Evolutionary conservation across 2,329 filamentous ascomycete genomes (phyloP), one percentile per base, ranked within the genome.

Genomic region (Endoconidiophora laricicola): DNA sequence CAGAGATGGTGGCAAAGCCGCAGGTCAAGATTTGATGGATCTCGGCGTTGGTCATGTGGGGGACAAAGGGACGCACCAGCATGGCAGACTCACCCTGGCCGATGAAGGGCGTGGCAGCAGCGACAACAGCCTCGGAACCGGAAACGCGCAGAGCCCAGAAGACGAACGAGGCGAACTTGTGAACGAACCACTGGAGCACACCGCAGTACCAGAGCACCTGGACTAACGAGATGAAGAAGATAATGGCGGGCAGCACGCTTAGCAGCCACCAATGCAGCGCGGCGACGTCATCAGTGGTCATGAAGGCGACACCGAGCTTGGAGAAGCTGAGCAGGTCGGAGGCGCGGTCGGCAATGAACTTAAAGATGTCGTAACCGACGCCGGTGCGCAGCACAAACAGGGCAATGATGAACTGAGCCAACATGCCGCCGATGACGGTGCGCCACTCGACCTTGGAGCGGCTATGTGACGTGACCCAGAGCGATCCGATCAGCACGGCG

Each of bases 211-310:
- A 93, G 41, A 93, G 66, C 12, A 94, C 76, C 65, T 93, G 84
- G 23, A 94, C 86, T n/a, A 94, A 71, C 1, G 87, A 79, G 52
- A 94, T 83, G 76, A 95, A 94, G 77, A 94, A 95, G 68, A 94
- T 86, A 65, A 95, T 93, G 58, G 88, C 80, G 0, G 88, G 86
- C n/a, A 93, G 73, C 55, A 94, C 86, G 46, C 72, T 69, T 46
- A 82, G 72, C 55, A 94, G 71, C 74, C 94, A 94, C 74, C 74
- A 86, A 3, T 59, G 57, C 1, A 71, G 59, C 2, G 64, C 36
- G 12, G 68, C 66, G 0, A 79, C 82, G 0, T 59, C 55, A 0
- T 46, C 18, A 20, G 50, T 53, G 7, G 63, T 66, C 57, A 95
- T 65, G 69, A 94, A 95, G 0, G 63, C 61, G 0, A 84, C 76